Conservation (phyloP, 257 asterid species). For the Nicotiana obtusifolia region DNA sequence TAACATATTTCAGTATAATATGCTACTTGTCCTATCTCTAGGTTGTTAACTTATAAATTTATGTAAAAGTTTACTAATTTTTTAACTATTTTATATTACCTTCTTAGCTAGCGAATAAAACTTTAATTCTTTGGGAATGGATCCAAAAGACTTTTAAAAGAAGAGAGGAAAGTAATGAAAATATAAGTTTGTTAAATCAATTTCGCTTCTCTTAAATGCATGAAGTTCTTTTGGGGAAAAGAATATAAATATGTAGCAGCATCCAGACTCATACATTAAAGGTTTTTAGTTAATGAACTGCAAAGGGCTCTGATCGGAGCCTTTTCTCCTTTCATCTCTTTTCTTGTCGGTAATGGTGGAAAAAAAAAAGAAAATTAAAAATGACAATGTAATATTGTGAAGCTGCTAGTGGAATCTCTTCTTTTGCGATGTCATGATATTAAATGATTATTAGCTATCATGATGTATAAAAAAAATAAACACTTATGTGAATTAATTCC, state of each 20-base stretch:
- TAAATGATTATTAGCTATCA: background rate
- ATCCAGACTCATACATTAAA: background rate
- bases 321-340: background rate
- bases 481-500: background rate
- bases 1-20: no score
- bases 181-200: background rate
- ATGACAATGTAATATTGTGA: background rate
- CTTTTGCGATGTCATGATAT: background rate
- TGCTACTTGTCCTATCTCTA: no score
- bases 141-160: background rate
- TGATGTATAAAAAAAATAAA: background rate
- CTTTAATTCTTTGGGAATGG: background rate
- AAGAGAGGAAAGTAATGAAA: background rate
- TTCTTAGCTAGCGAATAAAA: no score
- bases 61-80: no score
- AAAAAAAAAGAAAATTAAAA: background rate
- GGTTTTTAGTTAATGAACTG: background rate
- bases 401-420: background rate
- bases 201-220: background rate
- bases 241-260: background rate
- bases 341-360: background rate
- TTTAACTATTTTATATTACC: no score
- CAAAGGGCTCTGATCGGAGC: background rate
- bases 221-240: background rate
- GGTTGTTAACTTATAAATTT: no score